These are phyloP conservation scores for Pseudocercospora crystallina DNA, from an alignment of 2,329 filamentous ascomycete species.

Conservation along the genomic window DNA sequence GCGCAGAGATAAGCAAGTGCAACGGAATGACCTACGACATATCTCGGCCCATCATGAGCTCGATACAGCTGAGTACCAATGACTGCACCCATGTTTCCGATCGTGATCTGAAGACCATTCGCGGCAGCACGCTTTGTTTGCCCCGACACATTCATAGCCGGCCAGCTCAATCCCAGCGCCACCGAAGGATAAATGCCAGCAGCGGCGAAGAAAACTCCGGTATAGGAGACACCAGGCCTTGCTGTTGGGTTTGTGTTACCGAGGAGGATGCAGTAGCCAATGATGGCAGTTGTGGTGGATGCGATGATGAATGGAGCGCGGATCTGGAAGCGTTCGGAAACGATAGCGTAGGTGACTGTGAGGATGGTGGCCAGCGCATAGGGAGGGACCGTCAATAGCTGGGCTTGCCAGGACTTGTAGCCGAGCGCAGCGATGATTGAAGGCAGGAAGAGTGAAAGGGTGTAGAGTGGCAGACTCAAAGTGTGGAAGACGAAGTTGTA, in stretches of 20 bases:
- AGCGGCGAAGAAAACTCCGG: conserved; percentile 41
- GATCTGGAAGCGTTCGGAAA: conserved; percentile 58
- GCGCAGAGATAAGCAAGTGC: conserved; percentile 63
- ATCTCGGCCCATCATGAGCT: conserved; percentile 59
- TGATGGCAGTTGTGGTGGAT: conserved; percentile 36
- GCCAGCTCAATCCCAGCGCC: conserved; percentile 66
- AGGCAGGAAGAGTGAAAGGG: conserved; percentile 47
- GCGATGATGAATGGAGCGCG: conserved; percentile 66
- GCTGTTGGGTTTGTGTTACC: conserved; percentile 40
- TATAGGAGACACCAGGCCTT: conserved; percentile 40
- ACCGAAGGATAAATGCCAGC: conserved; percentile 67
- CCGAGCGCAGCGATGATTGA: conserved; percentile 66
- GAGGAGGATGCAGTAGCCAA: conserved; percentile 43
- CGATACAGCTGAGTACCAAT: conserved; percentile 70
- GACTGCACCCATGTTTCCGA: conserved; percentile 68
- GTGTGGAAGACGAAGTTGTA: conserved; percentile 73
- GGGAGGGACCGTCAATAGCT: conserved; percentile 39
- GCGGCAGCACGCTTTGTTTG: conserved; percentile 69
- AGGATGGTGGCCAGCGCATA: conserved; percentile 51
- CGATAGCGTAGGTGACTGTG: conserved; percentile 58
- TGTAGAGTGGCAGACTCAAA: conserved; percentile 61
- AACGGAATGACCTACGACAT: conserved; percentile 65
- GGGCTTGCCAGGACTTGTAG: conserved; percentile 33
- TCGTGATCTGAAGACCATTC: conserved; percentile 70
- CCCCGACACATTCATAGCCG: conserved; percentile 66